These are phyloP conservation scores for Neurospora sp. DNA, from an alignment of 495 filamentous ascomycete genomes.

Conservation along the genomic window DNA sequence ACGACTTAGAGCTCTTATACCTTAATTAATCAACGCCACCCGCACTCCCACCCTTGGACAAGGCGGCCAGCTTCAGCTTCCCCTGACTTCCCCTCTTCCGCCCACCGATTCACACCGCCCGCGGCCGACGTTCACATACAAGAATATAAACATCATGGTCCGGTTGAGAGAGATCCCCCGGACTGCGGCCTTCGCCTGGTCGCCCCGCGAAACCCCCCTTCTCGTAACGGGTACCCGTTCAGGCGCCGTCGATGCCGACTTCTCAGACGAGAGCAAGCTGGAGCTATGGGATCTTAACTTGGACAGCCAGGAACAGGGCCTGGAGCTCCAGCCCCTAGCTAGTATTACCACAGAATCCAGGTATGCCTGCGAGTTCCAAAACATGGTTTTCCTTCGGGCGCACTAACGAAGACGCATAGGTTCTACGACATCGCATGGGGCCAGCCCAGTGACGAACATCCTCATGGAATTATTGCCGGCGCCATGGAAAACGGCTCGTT, in stretches of 20 bases:
- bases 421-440: conserved; percentile 98
- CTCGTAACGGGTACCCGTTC: conserved; percentile 93
- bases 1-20: background rate
- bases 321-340: conserved; percentile 76
- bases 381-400: no score
- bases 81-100: background rate
- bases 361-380: conserved; percentile 35
- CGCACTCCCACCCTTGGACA: background rate
- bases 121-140: background rate
- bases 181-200: conserved; percentile 97
- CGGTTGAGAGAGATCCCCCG: conserved; percentile 88
- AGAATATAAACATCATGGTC: conserved; percentile 59
- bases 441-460: conserved; percentile 61
- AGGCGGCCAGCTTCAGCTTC: background rate
- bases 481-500: conserved; percentile 94
- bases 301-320: conserved; percentile 58
- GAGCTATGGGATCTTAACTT: conserved; percentile 92
- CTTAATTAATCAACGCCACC: conserved; percentile 1
- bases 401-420: conserved; percentile 34
- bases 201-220: conserved; percentile 64
- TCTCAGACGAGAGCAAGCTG: conserved; percentile 92
- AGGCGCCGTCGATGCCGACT: conserved; percentile 91
- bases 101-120: background rate
- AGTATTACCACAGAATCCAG: conserved; percentile 83
- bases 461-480: conserved; percentile 82